phyloP scores from a whole-genome alignment of 164 flowering plant genomes.

The Cinnamomum micranthum region DNA sequence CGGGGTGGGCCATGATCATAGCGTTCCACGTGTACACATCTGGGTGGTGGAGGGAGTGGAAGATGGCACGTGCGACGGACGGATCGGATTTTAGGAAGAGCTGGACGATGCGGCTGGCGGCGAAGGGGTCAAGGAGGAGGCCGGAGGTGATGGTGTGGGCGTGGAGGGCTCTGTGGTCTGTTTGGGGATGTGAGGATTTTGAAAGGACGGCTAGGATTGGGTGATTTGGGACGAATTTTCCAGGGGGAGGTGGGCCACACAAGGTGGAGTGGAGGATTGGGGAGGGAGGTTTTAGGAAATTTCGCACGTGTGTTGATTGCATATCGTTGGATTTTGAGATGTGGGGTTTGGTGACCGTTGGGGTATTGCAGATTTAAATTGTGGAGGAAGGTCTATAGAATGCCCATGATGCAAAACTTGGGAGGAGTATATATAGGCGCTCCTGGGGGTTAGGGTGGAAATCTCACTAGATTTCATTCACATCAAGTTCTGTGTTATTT shows the following conservation, averaged over 20 bases:
- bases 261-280: background rate
- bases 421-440: too few species aligned
- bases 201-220: constrained; percentile 13
- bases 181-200: background rate
- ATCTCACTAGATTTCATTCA: too few species aligned
- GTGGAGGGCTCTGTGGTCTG: constrained; percentile 14
- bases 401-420: too few species aligned
- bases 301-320: background rate
- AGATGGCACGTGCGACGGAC: constrained; percentile 3
- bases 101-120: constrained; percentile 17
- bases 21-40: constrained; percentile 24
- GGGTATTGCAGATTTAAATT: too few species aligned
- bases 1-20: constrained; percentile 15
- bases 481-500: too few species aligned
- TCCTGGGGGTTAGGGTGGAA: too few species aligned
- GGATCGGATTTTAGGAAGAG: constrained; percentile 7
- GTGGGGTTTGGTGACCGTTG: background rate
- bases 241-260: background rate
- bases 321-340: background rate
- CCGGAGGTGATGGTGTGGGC: constrained; percentile 20
- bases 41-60: constrained; percentile 12
- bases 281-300: background rate
- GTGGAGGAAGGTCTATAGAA: too few species aligned
- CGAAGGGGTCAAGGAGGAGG: constrained; percentile 17
- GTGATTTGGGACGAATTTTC: background rate